phyloP scores from a whole-genome alignment of 768 basidiomycete species.

The Panellus pusillus region DNA sequence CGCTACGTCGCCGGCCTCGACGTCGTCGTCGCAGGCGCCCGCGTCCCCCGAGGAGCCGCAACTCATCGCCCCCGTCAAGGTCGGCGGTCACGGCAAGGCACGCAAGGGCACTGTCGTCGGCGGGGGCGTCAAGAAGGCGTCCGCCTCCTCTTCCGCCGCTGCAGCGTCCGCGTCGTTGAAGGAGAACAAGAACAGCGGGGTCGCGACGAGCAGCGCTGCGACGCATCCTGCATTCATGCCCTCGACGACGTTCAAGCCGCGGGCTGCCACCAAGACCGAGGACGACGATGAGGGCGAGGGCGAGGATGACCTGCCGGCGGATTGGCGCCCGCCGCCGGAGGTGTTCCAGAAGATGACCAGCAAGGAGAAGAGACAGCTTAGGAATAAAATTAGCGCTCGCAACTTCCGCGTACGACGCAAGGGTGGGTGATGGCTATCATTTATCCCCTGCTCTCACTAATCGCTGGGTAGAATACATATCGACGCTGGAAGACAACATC shows the following conservation, averaged over 20 bases:
- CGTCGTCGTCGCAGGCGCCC: constrained; percentile 30
- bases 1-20: constrained; percentile 29
- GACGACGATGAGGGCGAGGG: constrained; percentile 36
- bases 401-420: constrained; percentile 96
- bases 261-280: constrained; percentile 2
- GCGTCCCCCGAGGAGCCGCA: constrained; percentile 14
- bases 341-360: constrained; percentile 94
- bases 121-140: constrained; percentile 68
- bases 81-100: constrained; percentile 59
- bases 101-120: constrained; percentile 70
- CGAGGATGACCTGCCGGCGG: constrained; percentile 61
- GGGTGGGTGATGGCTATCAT: constrained; percentile 47
- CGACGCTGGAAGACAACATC: constrained; percentile 90
- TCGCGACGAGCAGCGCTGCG: constrained; percentile 9
- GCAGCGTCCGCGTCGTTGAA: constrained; percentile 23
- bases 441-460: constrained; percentile 9
- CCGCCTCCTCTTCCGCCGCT: constrained; percentile 15
- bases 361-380: constrained; percentile 93
- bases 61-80: constrained; percentile 53
- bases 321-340: constrained; percentile 87
- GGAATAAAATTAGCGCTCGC: constrained; percentile 95
- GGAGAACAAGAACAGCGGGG: constrained; percentile 34
- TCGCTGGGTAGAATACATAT: constrained; percentile 75
- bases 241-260: constrained; percentile 19
- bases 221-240: constrained; percentile 24